Evolutionary conservation across 1,284 basidiomycete genomes (phyloP).

Genomic region (Tylopilus sp.): DNA sequence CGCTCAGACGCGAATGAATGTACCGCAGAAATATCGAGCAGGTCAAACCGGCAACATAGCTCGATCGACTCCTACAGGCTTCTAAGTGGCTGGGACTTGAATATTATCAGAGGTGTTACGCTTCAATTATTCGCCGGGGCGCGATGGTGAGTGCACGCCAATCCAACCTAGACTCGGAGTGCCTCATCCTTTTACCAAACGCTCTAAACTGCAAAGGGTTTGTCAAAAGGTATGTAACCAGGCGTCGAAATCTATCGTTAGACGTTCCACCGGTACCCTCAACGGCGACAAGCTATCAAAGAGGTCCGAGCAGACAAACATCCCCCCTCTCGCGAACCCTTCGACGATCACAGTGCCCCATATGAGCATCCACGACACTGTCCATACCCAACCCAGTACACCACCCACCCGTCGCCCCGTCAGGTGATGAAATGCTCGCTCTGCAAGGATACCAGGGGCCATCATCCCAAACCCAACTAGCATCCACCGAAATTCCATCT

Average conservation of each 20-base stretch:
- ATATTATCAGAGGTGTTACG: too few species aligned
- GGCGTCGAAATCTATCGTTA: slow-evolving; percentile 15
- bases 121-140: too few species aligned
- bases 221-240: slow-evolving; percentile 34
- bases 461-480: slow-evolving; percentile 6
- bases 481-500: background rate
- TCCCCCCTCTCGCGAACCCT: background rate
- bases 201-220: background rate
- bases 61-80: too few species aligned
- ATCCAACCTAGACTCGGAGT: too few species aligned
- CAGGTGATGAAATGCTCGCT: background rate
- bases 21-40: too few species aligned
- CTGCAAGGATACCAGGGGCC: background rate
- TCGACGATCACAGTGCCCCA: slow-evolving; percentile 3
- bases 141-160: too few species aligned
- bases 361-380: background rate
- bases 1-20: too few species aligned
- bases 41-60: too few species aligned
- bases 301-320: slow-evolving; percentile 1
- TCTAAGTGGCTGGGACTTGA: too few species aligned
- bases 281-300: background rate
- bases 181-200: background rate
- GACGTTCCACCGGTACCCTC: background rate
- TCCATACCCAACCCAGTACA: slow-evolving; percentile 3
- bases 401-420: slow-evolving; percentile 1